phyloP scores from a whole-genome alignment of 2,329 filamentous ascomycete species.

The Colletotrichum siamense region DNA sequence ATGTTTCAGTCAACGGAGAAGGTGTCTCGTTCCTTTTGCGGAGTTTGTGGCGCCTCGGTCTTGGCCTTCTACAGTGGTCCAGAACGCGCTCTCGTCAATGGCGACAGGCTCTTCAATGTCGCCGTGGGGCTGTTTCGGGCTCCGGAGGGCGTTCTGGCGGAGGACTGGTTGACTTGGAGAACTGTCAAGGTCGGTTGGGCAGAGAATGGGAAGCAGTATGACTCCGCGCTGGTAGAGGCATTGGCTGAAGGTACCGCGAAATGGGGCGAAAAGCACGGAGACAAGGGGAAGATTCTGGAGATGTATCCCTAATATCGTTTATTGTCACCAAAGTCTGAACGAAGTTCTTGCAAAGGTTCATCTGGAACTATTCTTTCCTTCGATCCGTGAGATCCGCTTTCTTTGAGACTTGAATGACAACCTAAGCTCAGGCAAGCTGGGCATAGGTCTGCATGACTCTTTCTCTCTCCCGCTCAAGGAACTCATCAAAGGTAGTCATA shows the following conservation, averaged over 20 bases:
- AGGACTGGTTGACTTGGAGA: constrained; percentile 53
- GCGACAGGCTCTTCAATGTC: constrained; percentile 40
- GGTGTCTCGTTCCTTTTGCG: constrained; percentile 50
- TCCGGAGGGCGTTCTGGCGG: constrained; percentile 47
- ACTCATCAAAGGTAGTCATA: constrained; percentile 48
- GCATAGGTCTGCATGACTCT: constrained; percentile 32
- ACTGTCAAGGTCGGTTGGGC: constrained; percentile 37
- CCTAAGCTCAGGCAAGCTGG: background rate
- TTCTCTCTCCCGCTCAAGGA: constrained; percentile 44
- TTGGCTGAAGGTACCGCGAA: constrained; percentile 41
- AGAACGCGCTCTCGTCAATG: constrained; percentile 25
- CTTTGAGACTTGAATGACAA: too few species aligned
- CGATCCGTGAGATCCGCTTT: background rate
- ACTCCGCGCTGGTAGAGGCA: constrained; percentile 38
- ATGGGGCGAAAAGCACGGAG: constrained; percentile 43
- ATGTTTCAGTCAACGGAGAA: constrained; percentile 43
- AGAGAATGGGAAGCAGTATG: constrained; percentile 40
- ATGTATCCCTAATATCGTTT: constrained; percentile 1
- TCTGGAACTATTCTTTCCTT: background rate
- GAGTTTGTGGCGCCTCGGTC: constrained; percentile 50
- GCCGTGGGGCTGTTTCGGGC: constrained; percentile 50
- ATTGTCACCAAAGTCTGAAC: too few species aligned
- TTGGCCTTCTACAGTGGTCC: constrained; percentile 35
- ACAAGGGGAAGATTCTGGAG: constrained; percentile 1
- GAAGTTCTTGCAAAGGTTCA: background rate